These are phyloP conservation scores for Yarrowia keelungensis DNA, from an alignment of 805 yeast species.

Conservation along the genomic window DNA sequence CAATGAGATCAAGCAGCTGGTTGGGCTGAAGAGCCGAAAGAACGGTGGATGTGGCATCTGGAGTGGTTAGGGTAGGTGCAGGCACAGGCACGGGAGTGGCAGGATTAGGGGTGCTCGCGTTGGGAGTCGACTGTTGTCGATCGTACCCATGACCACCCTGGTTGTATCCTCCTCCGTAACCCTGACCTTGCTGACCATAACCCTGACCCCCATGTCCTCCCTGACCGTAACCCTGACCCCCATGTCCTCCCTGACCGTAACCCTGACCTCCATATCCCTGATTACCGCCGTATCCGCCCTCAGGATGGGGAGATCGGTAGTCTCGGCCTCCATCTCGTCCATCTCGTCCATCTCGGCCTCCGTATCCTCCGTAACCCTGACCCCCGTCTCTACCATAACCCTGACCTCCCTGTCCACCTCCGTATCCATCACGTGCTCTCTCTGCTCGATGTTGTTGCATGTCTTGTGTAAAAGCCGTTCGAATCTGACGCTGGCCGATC, in stretches of 20 bases:
- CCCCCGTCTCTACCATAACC: not conserved
- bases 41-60: slow-evolving; percentile 57
- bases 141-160: slow-evolving; percentile 17
- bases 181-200: slow-evolving; percentile 17
- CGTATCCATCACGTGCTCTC: slow-evolving; percentile 7
- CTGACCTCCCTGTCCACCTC: slow-evolving; percentile 2
- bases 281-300: not conserved
- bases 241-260: not conserved
- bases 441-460: slow-evolving; percentile 34
- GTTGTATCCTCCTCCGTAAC: slow-evolving; percentile 27
- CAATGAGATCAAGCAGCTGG: slow-evolving; percentile 58
- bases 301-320: slow-evolving; percentile 7
- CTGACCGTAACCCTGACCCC: not conserved
- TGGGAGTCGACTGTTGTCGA: not conserved
- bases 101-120: slow-evolving; percentile 1
- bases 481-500: slow-evolving; percentile 41
- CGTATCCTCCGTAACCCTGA: slow-evolving; percentile 11
- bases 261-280: not conserved
- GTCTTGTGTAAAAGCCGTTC: slow-evolving; percentile 44
- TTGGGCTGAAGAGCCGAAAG: slow-evolving; percentile 55
- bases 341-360: not conserved
- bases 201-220: not conserved
- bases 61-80: slow-evolving; percentile 53
- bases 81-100: slow-evolving; percentile 25
- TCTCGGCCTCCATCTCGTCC: not conserved